phyloP scores from a whole-genome alignment of 2,329 filamentous ascomycete species.

The Ophiobolus disseminans region DNA sequence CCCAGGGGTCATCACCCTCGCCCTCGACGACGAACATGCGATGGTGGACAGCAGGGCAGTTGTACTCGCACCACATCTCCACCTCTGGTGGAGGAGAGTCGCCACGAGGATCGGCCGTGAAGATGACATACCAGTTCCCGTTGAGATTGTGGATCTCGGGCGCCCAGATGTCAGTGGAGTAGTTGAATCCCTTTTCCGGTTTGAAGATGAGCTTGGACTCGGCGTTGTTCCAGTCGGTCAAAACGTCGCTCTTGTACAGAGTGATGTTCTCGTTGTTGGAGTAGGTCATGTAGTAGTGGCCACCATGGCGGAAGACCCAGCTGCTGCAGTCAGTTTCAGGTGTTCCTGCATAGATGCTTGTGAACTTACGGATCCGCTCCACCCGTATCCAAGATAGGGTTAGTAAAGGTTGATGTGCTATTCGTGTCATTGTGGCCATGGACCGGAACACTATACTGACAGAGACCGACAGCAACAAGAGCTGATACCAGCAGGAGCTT shows the following conservation, averaged over 20 bases:
- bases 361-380: conserved; percentile 54
- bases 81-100: conserved; percentile 57
- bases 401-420: conserved; percentile 51
- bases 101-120: conserved; percentile 58
- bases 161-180: conserved; percentile 59
- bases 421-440: conserved; percentile 9
- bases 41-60: conserved; percentile 59
- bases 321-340: conserved; percentile 22
- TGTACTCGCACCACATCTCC: conserved; percentile 58
- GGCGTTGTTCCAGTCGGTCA: conserved; percentile 55
- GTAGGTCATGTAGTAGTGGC: conserved; percentile 56
- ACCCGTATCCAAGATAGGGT: conserved; percentile 51
- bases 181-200: conserved; percentile 51
- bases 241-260: conserved; percentile 49
- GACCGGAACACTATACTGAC: conserved; percentile 21
- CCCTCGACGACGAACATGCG: conserved; percentile 60
- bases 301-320: conserved; percentile 53
- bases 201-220: conserved; percentile 54
- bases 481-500: conserved; percentile 22
- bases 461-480: conserved; percentile 23
- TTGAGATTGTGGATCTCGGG: conserved; percentile 59
- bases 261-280: conserved; percentile 55
- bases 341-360: neutral
- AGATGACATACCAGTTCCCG: conserved; percentile 60
- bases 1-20: conserved; percentile 54